These are phyloP conservation scores for Lactifluus pinguis DNA, from an alignment of 768 basidiomycete genomes.

Conservation along the genomic window DNA sequence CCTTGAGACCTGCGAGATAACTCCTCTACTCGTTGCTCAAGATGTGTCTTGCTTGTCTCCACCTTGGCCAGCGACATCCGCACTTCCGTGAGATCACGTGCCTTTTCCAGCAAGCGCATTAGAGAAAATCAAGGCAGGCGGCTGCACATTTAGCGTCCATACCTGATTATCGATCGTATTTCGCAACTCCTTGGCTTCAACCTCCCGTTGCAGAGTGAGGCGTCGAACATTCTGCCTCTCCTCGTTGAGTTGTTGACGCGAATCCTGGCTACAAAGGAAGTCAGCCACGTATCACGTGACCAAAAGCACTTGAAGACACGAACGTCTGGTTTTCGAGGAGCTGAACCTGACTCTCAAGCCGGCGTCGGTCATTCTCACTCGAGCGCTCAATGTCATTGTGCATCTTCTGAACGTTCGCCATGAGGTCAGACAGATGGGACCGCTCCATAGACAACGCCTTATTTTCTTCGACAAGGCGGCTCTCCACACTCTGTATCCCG, in stretches of 20 bases:
- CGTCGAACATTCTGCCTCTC: conserved; percentile 73
- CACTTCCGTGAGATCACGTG: conserved; percentile 53
- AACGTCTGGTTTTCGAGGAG: conserved; percentile 74
- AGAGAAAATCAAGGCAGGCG: background rate
- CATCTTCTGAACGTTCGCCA: conserved; percentile 86
- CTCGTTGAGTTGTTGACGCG: conserved; percentile 56
- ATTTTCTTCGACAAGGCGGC: conserved; percentile 79
- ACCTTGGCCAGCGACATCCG: conserved; percentile 64
- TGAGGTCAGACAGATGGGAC: conserved; percentile 77
- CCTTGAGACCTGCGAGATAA: conserved; percentile 59
- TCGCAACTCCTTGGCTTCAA: conserved; percentile 71
- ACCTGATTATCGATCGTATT: conserved; percentile 63
- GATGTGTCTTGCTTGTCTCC: conserved; percentile 70
- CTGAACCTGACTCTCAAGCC: conserved; percentile 73
- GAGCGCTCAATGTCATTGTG: conserved; percentile 80
- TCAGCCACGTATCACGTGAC: background rate
- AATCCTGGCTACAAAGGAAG: conserved; percentile 49
- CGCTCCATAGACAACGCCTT: conserved; percentile 70
- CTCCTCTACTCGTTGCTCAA: conserved; percentile 62
- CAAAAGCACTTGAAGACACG: conserved; percentile 20
- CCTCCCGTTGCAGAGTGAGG: conserved; percentile 67
- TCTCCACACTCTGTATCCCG: conserved; percentile 55
- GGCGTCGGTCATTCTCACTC: conserved; percentile 70
- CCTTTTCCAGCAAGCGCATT: conserved; percentile 29
- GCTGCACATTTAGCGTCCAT: conserved; percentile 22